A percentile compares a stretch with the other conserved stretches of the same genome.
phyloP scores from a whole-genome alignment of 345 rosid genomes.

The Ceriops zippeliana region DNA sequence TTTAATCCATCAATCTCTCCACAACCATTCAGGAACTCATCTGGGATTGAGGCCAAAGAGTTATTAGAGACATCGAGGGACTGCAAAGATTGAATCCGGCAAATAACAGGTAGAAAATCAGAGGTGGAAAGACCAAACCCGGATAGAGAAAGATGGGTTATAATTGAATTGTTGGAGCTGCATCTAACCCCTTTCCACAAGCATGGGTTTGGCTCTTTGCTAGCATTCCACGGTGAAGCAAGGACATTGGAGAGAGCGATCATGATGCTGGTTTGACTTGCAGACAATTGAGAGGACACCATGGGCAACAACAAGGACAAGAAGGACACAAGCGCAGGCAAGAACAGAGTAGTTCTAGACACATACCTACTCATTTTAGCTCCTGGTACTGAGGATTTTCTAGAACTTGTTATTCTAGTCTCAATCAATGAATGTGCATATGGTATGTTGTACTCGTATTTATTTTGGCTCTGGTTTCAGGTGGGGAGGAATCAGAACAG shows the following conservation, averaged over 20 bases:
- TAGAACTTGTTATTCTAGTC: background rate
- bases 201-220: conserved; percentile 43
- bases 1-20: conserved; percentile 41
- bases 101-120: conserved; percentile 40
- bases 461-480: background rate
- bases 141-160: conserved; percentile 36
- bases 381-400: background rate
- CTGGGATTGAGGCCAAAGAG: conserved; percentile 44
- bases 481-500: background rate
- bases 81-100: conserved; percentile 53
- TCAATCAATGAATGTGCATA: background rate
- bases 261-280: conserved; percentile 45
- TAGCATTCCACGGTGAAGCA: conserved; percentile 35
- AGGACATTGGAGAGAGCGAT: conserved; percentile 31
- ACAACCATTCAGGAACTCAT: conserved; percentile 40
- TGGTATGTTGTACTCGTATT: too few relatives aligned
- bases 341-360: background rate
- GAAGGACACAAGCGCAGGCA: conserved; percentile 11
- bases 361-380: conserved; percentile 19
- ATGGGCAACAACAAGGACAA: conserved; percentile 22
- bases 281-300: conserved; percentile 31
- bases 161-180: conserved; percentile 27
- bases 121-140: conserved; percentile 38
- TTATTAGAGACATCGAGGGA: conserved; percentile 54
- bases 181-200: conserved; percentile 56